phyloP scores from a whole-genome alignment of 306 rosid genomes.

The Lablab purpureus region DNA sequence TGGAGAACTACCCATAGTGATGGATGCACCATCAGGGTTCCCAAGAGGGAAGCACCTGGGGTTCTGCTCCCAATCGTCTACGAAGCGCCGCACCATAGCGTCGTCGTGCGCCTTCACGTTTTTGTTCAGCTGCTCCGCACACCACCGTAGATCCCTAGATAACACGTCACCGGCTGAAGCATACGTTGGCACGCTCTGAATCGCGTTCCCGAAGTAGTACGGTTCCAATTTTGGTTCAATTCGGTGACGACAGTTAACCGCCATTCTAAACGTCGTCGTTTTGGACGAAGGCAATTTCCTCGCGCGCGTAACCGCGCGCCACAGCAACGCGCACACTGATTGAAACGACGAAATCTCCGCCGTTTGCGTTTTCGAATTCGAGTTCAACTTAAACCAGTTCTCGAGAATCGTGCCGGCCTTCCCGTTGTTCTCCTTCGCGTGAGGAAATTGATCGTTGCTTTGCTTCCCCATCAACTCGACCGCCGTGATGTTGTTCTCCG shows the following conservation, averaged over 20 bases:
- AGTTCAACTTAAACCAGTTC: slow-evolving; percentile 52
- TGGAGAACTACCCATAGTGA: slow-evolving; percentile 94
- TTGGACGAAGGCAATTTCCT: slow-evolving; percentile 63
- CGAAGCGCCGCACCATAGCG: slow-evolving; percentile 57
- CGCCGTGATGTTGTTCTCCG: background rate
- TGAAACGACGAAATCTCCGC: slow-evolving; percentile 84
- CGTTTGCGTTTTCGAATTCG: slow-evolving; percentile 34
- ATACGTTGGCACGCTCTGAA: slow-evolving; percentile 77
- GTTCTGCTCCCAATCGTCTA: slow-evolving; percentile 78
- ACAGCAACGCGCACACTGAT: slow-evolving; percentile 75
- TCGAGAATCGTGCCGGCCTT: slow-evolving; percentile 52
- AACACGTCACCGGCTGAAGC: slow-evolving; percentile 66
- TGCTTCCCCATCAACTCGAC: slow-evolving; percentile 64
- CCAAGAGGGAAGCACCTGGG: slow-evolving; percentile 89
- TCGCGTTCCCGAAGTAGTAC: slow-evolving; percentile 92
- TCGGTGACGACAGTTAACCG: slow-evolving; percentile 80
- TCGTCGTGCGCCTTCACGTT: slow-evolving; percentile 74
- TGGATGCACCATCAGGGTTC: slow-evolving; percentile 79
- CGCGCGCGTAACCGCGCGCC: slow-evolving; percentile 87
- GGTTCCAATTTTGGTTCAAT: slow-evolving; percentile 71
- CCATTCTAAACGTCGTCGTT: slow-evolving; percentile 88
- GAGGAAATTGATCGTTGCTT: slow-evolving; percentile 52
- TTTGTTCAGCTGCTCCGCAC: slow-evolving; percentile 76
- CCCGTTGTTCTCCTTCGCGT: slow-evolving; percentile 38
- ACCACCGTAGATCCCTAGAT: slow-evolving; percentile 68